Evolutionary conservation across 257 asterid genomes (phyloP), one percentile per base, ranked within the genome.

Genomic region (Solanum chaucha): DNA sequence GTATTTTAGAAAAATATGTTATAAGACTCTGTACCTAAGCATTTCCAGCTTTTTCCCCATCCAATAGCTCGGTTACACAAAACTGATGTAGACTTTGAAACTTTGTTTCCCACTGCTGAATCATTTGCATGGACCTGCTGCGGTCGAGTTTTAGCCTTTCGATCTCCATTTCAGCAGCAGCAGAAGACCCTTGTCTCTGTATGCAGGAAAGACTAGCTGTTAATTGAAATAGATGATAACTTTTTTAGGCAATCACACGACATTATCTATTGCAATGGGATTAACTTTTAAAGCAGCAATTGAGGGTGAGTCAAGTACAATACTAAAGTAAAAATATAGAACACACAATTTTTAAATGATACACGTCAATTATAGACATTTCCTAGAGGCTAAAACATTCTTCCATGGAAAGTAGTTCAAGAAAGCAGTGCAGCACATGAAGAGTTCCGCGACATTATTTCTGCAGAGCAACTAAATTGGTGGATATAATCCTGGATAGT

Each of bases 161-260:
- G 40, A 93, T 87, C 13, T 97, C 98, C 90, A 94, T 91, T 92
- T 93, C 94, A 82, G 92, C 91, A 82, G 98, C 98, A 36, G 94
- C 97, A 71, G 94, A 90, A 86, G 99, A 94, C 70, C 98, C 95
- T 88, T 91, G 93, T 91, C 93, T 93, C 98, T 95, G 90, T 32
- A 82, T 72, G n/a, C 73, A 71, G 34, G 35, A 17, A 72, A 72
- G 0, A 64, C 26, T 48, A 65, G 13, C 68, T 48, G 32, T 48
- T 81, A 81, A 10, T 44, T 22, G 87, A 22, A 11, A 84, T 64
- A 6, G 8, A 11, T 83, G 65, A 68, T 22, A 58, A 12, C 51
- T 71, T 85, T 17, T 59, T 44, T 0, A 44, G 32, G 44, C 83
- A 10, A 32, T 71, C 51, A 59, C 1, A 36, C n/a, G 26, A 38